phyloP scores from a whole-genome alignment of 129 eudicot genomes.

The Escallonia herrerae region DNA sequence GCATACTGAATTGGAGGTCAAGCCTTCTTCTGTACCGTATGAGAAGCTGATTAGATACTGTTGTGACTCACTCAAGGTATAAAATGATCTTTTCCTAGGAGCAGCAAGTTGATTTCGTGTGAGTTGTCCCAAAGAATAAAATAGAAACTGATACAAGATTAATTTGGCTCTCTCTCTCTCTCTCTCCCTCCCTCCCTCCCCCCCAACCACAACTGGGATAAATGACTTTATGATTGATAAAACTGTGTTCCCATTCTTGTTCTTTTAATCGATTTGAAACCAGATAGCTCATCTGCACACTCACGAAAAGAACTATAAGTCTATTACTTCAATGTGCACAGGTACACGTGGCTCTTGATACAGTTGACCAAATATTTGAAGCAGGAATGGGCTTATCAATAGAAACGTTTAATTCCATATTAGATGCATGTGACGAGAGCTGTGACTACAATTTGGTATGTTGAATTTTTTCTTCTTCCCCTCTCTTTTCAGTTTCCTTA shows the following conservation, averaged over 20 bases:
- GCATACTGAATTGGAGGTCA: constrained; percentile 58
- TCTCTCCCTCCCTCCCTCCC: not conserved
- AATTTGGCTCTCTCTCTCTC: not conserved
- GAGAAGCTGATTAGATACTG: constrained; percentile 64
- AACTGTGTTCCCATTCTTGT: not conserved
- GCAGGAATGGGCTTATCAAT: constrained; percentile 41
- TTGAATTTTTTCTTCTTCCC: constrained; percentile 1
- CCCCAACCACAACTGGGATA: not conserved
- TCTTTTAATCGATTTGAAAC: not conserved
- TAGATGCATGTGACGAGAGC: constrained; percentile 49
- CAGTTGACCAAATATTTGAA: constrained; percentile 53
- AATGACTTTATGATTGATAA: not conserved
- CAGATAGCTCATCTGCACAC: not conserved
- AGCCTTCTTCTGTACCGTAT: constrained; percentile 47
- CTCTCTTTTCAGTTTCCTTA: not conserved
- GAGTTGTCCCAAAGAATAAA: not conserved
- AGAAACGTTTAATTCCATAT: constrained; percentile 41
- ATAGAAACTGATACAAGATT: too few species aligned
- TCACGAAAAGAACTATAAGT: constrained; percentile 1
- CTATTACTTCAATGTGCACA: constrained; percentile 6
- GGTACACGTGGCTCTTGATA: constrained; percentile 70
- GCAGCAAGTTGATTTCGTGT: not conserved
- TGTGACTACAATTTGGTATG: constrained; percentile 76
- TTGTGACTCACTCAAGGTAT: constrained; percentile 60
- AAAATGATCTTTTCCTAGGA: not conserved